Base-by-base conservation (phyloP, 2,329 filamentous ascomycete species). In the Zalaria obscura region DNA sequence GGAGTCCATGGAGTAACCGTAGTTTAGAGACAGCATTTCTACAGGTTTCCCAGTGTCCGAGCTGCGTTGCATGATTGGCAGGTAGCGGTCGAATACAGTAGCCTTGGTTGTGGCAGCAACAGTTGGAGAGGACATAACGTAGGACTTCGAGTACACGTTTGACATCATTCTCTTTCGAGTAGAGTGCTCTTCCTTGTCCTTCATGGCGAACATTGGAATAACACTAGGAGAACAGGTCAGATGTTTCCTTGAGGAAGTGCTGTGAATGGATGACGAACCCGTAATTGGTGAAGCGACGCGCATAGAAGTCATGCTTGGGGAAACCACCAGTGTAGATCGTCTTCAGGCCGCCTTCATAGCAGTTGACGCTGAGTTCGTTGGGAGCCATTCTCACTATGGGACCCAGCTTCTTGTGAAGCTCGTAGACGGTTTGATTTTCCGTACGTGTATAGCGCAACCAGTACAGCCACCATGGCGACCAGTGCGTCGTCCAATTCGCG, bases 141-240 rank as follows among this genome's bases (percentile, higher is more conserved):
- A 75, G 0, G 82, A 83, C 53, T 88, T 89, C 48, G 81, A 84
- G 61, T 88, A 89, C 38, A 83, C 72, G 50, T 84, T 77, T 33
- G 81, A 80, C 34, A 89, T 60, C 72, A 85, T 79, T 28, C 80
- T 73, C 57, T 87, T 87, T 31, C 81, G 69, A 8, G 63, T 59
- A 0, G 80, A 78, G 57, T 89, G 83, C 7, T 70, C 59, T 42
- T 72, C 76, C 35, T 71, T 72, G 28, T 66, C 58, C 3, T 67
- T 64, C 27, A 76, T 76, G 3, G 80, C 80, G 60, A 89, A 86
- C 71, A 82, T 80, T 55, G 78, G 78, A 36, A 69, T 64, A 3
- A 25, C 38, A 5, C 40, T 28, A 18, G 11, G 26, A 9, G 27
- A 38, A 6, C 6, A 11, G 31, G 6, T 36, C 34, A 36, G 25